phyloP scores from a whole-genome alignment of 495 filamentous ascomycete genomes.

The Talaromyces liani region DNA sequence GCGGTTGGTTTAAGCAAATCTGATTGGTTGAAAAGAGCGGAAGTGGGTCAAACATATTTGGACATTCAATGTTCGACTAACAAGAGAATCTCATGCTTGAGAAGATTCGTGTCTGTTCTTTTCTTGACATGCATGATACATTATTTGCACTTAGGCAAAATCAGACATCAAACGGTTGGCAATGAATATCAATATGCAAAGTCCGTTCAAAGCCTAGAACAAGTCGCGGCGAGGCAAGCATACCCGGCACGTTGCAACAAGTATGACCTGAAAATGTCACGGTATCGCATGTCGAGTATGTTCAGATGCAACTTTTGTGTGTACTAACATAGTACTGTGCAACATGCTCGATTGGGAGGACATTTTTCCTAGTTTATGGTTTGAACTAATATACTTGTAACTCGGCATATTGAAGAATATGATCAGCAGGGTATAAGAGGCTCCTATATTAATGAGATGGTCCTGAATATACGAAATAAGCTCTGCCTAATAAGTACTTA shows the following conservation, averaged over 20 bases:
- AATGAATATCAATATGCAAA: no score
- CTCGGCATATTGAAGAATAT: not conserved
- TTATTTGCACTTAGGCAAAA: no score
- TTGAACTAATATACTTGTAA: not conserved
- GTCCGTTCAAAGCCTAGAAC: not conserved
- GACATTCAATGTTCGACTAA: no score
- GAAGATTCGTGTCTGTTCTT: no score
- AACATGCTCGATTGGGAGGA: not conserved
- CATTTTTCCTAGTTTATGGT: not conserved
- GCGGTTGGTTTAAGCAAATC: not conserved
- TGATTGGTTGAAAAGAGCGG: not conserved
- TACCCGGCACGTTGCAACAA: not conserved
- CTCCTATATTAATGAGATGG: no score
- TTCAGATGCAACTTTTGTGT: not conserved
- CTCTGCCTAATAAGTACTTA: no score
- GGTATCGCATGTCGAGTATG: not conserved
- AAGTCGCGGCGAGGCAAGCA: not conserved
- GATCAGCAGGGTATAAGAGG: no score
- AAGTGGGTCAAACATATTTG: not conserved
- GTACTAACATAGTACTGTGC: no score
- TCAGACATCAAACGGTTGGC: no score
- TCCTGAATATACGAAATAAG: no score
- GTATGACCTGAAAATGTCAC: not conserved
- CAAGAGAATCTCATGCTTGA: no score
- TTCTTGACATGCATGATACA: no score